Conservation (phyloP, 495 filamentous ascomycete species). For the Daldinia vernicosa region DNA sequence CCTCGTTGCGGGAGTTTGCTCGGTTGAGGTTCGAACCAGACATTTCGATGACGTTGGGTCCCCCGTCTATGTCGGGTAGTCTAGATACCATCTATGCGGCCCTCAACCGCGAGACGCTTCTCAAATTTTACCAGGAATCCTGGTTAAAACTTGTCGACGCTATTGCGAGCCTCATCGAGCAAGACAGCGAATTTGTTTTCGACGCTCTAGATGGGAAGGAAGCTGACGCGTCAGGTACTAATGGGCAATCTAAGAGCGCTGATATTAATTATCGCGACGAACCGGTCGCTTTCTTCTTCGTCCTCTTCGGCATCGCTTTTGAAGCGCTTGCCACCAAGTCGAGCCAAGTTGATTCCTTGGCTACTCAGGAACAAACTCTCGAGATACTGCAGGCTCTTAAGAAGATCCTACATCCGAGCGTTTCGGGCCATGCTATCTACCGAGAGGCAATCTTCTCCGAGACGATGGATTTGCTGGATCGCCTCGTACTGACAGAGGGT, state of each 20-base stretch:
- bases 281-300: constrained; percentile 98
- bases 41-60: constrained; percentile 85
- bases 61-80: constrained; percentile 76
- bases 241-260: constrained; percentile 62
- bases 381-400: constrained; percentile 91
- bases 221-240: constrained; percentile 57
- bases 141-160: constrained; percentile 98
- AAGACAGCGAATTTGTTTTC: constrained; percentile 97
- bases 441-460: constrained; percentile 95
- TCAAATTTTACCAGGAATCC: constrained; percentile 96
- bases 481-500: constrained; percentile 90
- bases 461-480: constrained; percentile 93
- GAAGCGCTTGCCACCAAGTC: constrained; percentile 89
- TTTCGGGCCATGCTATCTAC: constrained; percentile 95
- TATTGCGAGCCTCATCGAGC: constrained; percentile 95
- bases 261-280: constrained; percentile 98
- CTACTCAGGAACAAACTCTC: constrained; percentile 80
- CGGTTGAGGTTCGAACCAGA: constrained; percentile 95
- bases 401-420: constrained; percentile 93
- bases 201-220: constrained; percentile 93
- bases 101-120: constrained; percentile 88
- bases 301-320: constrained; percentile 94
- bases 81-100: constrained; percentile 93
- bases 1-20: constrained; percentile 92
- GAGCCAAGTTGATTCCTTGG: constrained; percentile 70